Evolutionary conservation across 306 rosid genomes (phyloP), one percentile per base, ranked within the genome.

Genomic region (Sicyos edulis): DNA sequence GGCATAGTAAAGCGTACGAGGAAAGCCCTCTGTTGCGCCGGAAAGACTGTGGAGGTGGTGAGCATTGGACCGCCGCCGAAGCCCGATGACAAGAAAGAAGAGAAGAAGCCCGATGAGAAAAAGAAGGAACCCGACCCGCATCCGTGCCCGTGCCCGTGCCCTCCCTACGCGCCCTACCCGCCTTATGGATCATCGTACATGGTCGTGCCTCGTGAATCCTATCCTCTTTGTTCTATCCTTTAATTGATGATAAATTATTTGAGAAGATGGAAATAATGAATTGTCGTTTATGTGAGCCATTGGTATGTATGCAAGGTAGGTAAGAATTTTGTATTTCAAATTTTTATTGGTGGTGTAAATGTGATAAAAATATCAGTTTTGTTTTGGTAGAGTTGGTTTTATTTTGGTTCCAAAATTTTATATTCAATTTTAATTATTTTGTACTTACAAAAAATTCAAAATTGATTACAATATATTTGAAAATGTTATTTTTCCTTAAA

Each of bases 51-150:
- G 0, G 81, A 88, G 24, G 81, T 88, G 2, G 79, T 88, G 21
- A 90, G 78, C 59, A 67, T 90, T 54, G 95, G 95, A 72, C 90
- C 90, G 19, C 95, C 89, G 0, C 80, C 78, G 0, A 87, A 87
- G 70, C 77, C 66, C 0, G 58, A 55, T 0, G 75, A 71, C 20
- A 84, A 86, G 50, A 84, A 86, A 62, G n/a, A 2, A 0, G 58
- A 58, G 64, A 75, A 71, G 12, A 63, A 63, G 24, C 51, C 68
- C 22, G 68, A 37, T 4, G 42, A 37, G 42, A 37, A 37, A 37
- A 37, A 37, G 42, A 40, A 40, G 45, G 6, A 40, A 40, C 8
- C 8, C 10, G 44, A 26, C 54, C 70, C 80, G 19, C 45, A 6
- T 40, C 45, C 45, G 29, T 26, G 29, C 29, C 1, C 45, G 29